phyloP scores from a whole-genome alignment of 2,329 filamentous ascomycete species.

The Zasmidium cellare region DNA sequence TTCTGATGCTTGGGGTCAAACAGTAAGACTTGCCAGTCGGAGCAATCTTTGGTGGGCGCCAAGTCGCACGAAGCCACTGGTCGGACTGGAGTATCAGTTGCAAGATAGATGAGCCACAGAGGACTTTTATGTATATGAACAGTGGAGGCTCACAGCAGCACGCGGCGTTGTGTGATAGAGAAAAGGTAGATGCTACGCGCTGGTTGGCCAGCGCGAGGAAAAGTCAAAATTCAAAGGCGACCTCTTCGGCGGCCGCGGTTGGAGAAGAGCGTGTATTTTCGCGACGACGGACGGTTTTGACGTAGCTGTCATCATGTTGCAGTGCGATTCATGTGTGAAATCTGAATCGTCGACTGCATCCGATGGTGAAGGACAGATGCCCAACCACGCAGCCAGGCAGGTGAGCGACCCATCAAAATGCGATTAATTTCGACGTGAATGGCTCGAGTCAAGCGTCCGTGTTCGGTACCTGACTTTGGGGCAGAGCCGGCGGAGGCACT shows the following conservation, averaged over 20 bases:
- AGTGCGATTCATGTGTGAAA: background rate
- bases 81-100: background rate
- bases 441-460: background rate
- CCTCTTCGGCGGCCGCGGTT: too few relatives aligned
- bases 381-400: background rate
- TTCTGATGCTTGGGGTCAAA: too few relatives aligned
- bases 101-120: background rate
- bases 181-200: background rate
- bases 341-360: background rate
- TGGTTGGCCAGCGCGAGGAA: background rate
- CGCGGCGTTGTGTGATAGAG: constrained; percentile 4
- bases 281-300: background rate
- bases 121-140: background rate
- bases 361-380: background rate
- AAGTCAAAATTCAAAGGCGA: too few relatives aligned
- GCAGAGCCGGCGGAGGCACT: background rate
- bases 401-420: background rate
- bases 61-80: constrained; percentile 4
- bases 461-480: background rate
- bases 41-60: background rate
- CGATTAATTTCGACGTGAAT: background rate
- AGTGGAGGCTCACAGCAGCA: constrained; percentile 2
- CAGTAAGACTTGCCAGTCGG: background rate
- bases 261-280: background rate
- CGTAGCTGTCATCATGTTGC: background rate